Percentiles rank a stretch among this genome's conserved stretches.
Conservation (phyloP, 352 stramenopile species). For the Peronospora farinosa region DNA sequence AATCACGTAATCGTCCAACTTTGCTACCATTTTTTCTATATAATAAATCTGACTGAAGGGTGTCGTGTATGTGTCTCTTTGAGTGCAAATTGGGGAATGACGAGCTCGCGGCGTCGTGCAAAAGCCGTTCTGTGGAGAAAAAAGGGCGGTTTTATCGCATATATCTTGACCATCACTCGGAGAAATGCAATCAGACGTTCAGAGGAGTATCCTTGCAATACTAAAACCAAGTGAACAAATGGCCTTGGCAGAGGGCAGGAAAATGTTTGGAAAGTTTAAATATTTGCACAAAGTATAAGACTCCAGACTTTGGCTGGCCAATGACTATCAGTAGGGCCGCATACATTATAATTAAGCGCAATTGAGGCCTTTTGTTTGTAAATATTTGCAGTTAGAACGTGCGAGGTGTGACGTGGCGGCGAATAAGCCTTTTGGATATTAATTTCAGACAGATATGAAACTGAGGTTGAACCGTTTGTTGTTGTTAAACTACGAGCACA, state of each 20-base stretch:
- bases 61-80: background rate
- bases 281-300: background rate
- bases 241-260: conserved; percentile 9
- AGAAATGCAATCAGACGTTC: conserved; percentile 21
- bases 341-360: too few species aligned
- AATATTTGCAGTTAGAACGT: too few species aligned
- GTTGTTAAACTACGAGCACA: background rate
- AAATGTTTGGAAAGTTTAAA: conserved; percentile 4
- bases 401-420: too few species aligned
- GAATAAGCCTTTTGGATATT: background rate
- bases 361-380: too few species aligned
- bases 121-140: too few species aligned
- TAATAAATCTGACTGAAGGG: background rate
- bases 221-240: conserved; percentile 9
- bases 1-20: conserved; percentile 81
- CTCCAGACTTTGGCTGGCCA: background rate
- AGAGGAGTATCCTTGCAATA: conserved; percentile 5
- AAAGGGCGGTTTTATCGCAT: conserved; percentile 13
- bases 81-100: conserved; percentile 1
- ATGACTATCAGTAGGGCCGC: too few species aligned
- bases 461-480: background rate
- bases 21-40: conserved; percentile 39
- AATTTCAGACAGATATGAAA: background rate
- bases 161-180: conserved; percentile 25
- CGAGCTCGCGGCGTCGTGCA: background rate